Evolutionary conservation across 441 rosid species (phyloP).

Genomic region (Dalechampia spathulata): DNA sequence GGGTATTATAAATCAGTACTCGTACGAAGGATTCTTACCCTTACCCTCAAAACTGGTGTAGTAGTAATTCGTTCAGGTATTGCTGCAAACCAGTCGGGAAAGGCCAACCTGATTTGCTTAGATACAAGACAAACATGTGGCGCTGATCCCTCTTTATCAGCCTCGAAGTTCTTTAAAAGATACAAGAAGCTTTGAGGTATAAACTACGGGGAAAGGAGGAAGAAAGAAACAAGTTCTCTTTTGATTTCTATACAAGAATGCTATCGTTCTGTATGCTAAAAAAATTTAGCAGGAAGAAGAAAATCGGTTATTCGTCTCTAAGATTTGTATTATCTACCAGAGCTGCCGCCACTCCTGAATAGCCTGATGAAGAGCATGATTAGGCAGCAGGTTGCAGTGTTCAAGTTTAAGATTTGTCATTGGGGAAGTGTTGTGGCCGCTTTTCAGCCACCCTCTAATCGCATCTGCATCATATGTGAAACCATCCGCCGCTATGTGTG

Average conservation of each 20-base stretch:
- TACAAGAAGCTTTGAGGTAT: too few species aligned
- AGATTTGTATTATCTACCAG: too few species aligned
- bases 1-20: too few species aligned
- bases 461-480: constrained; percentile 91
- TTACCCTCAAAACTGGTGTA: too few species aligned
- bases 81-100: constrained; percentile 47
- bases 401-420: constrained; percentile 86
- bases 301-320: too few species aligned
- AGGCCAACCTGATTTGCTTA: constrained; percentile 61
- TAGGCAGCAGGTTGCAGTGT: constrained; percentile 65
- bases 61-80: constrained; percentile 53
- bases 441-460: constrained; percentile 73
- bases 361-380: constrained; percentile 75
- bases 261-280: too few species aligned
- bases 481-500: constrained; percentile 86
- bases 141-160: constrained; percentile 62
- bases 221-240: too few species aligned
- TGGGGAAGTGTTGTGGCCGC: constrained; percentile 75
- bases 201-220: constrained; percentile 56
- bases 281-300: too few species aligned
- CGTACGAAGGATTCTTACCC: too few species aligned
- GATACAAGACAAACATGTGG: constrained; percentile 81
- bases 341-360: constrained; percentile 71
- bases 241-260: too few species aligned
- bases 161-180: constrained; percentile 58